A percentile compares a stretch with the other conserved stretches of the same genome.
phyloP scores from a whole-genome alignment of 768 basidiomycete genomes.

The Mrakia hoshinonis region DNA sequence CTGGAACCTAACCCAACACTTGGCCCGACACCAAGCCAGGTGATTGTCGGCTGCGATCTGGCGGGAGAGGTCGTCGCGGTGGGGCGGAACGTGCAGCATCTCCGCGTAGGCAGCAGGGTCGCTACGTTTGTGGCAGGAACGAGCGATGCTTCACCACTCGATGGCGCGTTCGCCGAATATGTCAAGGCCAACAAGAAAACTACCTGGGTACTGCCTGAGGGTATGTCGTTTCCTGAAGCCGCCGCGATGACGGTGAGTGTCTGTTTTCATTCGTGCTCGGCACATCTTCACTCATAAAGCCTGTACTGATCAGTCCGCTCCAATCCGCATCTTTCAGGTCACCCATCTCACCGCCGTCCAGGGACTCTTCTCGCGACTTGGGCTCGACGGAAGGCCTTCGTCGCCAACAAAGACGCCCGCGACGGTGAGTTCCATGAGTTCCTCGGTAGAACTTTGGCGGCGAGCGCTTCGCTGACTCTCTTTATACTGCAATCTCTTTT shows the following conservation, averaged over 20 bases:
- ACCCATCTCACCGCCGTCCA: neutral
- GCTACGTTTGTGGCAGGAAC: constrained; percentile 27
- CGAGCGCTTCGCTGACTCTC: no score
- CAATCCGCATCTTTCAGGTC: no score
- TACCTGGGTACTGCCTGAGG: constrained; percentile 29
- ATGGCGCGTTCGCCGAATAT: constrained; percentile 27
- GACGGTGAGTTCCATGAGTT: neutral
- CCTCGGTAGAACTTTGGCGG: no score
- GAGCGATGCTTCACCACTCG: neutral
- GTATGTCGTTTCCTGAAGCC: neutral
- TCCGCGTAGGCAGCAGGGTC: constrained; percentile 31
- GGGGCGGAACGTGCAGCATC: neutral
- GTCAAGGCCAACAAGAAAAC: constrained; percentile 18
- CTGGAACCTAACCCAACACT: neutral
- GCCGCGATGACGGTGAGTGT: neutral
- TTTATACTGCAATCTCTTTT: no score
- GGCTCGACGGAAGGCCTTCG: neutral
- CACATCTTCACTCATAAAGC: neutral
- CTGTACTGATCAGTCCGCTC: no score
- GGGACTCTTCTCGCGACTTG: neutral
- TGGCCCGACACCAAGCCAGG: neutral
- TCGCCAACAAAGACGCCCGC: neutral
- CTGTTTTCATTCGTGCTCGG: no score
- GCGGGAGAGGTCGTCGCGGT: neutral
- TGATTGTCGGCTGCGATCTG: neutral